Base-by-base conservation (phyloP, 257 asterid genomes). In the Lantana camara region DNA sequence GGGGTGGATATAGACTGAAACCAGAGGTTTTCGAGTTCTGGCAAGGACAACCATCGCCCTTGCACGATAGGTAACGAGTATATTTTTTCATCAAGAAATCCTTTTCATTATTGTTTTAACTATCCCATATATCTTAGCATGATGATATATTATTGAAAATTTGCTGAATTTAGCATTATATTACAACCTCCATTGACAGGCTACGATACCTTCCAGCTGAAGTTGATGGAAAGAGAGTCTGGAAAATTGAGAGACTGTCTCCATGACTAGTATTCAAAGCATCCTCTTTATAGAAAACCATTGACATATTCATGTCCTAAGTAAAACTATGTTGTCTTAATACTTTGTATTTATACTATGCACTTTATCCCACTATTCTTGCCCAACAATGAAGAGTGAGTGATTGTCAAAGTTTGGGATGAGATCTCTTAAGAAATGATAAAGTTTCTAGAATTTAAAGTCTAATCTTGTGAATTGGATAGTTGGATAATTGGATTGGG, bases 11-110 rank as follows among this genome's bases (percentile, higher is more conserved):
- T 73, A 79, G 88, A 79, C 89, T 89, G 63, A 80, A 30, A 75
- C 95, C 95, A 6, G 83, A 86, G 73, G 71, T 77, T 61, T 89
- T 86, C 44, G 96, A 89, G 83, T 89, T 86, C 73, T 89, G 96
- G 96, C 96, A 86, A 76, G 96, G 96, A 63, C 95, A 86, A 22
- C 84, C 87, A 49, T 89, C 96, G 62, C 96, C 87, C 57, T 78
- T 80, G 71, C 85, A 78, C 52, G 87, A 83, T 56, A 75, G 89
- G 89, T 83, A 64, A 65, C 54, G 12, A 9, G 19, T 11, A 34
- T 17, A 8, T 30, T 1, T 34, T 16, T 16, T 57, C 19, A 57
- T 57, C 0, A 34, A 57, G 17, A 57, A 21, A 35, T 38, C n/a
- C n/a, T n/a, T 63, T 16, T 17, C 15, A 38, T 5, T 30, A 54